Conservation (phyloP, 805 yeast species). For the Cyberlindnera americana region DNA sequence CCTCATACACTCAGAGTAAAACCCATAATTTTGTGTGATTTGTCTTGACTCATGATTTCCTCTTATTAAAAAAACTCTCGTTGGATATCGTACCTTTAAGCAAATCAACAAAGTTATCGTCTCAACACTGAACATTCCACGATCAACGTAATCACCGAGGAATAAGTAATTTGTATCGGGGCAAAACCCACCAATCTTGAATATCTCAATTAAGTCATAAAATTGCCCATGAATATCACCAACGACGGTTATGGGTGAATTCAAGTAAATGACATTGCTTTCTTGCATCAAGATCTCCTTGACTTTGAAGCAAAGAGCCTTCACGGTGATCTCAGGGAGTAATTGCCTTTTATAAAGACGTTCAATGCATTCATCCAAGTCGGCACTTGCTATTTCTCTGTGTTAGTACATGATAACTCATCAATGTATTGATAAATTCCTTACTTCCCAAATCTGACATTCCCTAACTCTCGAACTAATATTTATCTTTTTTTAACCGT, state of each 20-base stretch:
- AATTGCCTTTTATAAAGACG: slow-evolving; percentile 59
- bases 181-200: slow-evolving; percentile 87
- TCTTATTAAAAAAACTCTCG: slow-evolving; percentile 73
- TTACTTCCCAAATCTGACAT: too few relatives aligned
- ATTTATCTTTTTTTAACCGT: too few relatives aligned
- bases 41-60: slow-evolving; percentile 98
- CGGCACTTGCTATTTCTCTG: slow-evolving; percentile 22
- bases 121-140: slow-evolving; percentile 92
- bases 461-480: too few relatives aligned
- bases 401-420: too few relatives aligned
- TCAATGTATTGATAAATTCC: too few relatives aligned
- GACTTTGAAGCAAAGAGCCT: slow-evolving; percentile 71
- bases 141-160: slow-evolving; percentile 93
- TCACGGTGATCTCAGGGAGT: slow-evolving; percentile 66
- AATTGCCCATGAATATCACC: slow-evolving; percentile 99
- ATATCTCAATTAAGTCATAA: slow-evolving; percentile 88
- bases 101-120: slow-evolving; percentile 82
- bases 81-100: slow-evolving; percentile 83
- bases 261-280: slow-evolving; percentile 81
- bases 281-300: slow-evolving; percentile 78
- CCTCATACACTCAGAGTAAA: slow-evolving; percentile 88
- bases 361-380: slow-evolving; percentile 70
- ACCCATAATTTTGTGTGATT: slow-evolving; percentile 95
- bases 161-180: slow-evolving; percentile 93
- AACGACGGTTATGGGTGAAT: slow-evolving; percentile 88